phyloP scores from a whole-genome alignment of 306 rosid species.

The apple (Malus domestica) region DNA sequence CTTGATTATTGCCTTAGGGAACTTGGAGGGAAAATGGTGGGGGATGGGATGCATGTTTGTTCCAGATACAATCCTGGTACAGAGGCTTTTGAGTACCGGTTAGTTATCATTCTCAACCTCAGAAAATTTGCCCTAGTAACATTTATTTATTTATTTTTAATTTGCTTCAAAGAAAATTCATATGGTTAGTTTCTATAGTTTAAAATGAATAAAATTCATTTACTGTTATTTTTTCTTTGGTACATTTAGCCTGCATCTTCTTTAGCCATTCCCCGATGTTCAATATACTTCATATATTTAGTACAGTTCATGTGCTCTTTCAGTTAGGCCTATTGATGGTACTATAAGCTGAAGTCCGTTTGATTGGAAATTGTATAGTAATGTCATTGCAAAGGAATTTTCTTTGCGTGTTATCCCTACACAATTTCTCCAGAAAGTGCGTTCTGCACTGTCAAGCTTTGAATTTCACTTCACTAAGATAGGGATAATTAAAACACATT shows the following conservation, averaged over 20 bases:
- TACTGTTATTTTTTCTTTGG: too few relatives aligned
- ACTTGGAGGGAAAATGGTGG: constrained; percentile 67
- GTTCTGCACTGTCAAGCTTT: not conserved
- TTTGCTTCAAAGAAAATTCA: not conserved
- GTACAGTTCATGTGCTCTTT: not conserved
- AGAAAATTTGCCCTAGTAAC: not conserved
- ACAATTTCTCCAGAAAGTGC: not conserved
- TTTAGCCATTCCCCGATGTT: not conserved
- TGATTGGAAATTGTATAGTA: not conserved
- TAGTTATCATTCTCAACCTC: constrained; percentile 15
- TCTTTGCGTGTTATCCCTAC: not conserved
- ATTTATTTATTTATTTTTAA: not conserved
- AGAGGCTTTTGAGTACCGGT: constrained; percentile 76
- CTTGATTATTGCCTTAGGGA: constrained; percentile 74
- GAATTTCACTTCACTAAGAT: not conserved
- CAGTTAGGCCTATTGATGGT: not conserved
- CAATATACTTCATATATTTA: not conserved
- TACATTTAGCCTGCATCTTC: not conserved
- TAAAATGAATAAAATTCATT: too few relatives aligned
- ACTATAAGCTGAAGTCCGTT: not conserved
- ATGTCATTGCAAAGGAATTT: not conserved
- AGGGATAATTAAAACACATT: not conserved
- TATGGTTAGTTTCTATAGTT: not conserved
- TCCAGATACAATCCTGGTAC: constrained; percentile 61
- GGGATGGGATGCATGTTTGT: constrained; percentile 65